Percentiles rank a stretch among this genome's conserved stretches.
phyloP scores from a whole-genome alignment of 768 basidiomycete species.

The Phallus indusiatus region DNA sequence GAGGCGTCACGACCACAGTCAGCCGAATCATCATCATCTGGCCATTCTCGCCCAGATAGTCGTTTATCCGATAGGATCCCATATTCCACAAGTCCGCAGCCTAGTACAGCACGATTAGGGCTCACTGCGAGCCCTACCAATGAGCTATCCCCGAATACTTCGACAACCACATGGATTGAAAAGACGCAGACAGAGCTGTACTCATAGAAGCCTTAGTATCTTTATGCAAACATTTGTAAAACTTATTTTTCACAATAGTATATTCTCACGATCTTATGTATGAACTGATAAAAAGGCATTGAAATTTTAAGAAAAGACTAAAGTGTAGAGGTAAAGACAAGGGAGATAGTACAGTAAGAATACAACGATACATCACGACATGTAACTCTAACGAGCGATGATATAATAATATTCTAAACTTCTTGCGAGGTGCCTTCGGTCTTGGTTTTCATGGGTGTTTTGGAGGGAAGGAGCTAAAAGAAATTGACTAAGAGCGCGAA shows the following conservation, averaged over 20 bases:
- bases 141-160: too few species aligned
- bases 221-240: too few species aligned
- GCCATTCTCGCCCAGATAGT: not conserved
- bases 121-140: too few species aligned
- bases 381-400: not conserved
- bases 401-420: conserved; percentile 26
- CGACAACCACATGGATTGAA: too few species aligned
- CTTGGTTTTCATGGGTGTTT: conserved; percentile 37
- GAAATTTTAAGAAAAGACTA: not conserved
- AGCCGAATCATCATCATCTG: not conserved
- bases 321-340: not conserved
- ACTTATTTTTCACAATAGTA: too few species aligned
- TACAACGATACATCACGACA: conserved; percentile 9
- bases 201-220: too few species aligned
- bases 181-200: too few species aligned
- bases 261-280: too few species aligned
- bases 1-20: not conserved
- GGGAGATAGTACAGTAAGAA: conserved; percentile 3
- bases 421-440: conserved; percentile 43
- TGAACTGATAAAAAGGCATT: too few species aligned
- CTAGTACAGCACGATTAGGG: not conserved
- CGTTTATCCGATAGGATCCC: not conserved
- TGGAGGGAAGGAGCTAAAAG: conserved; percentile 37
- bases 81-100: not conserved
- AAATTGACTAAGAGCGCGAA: not conserved